Evolutionary conservation across 257 asterid species (phyloP).

Genomic region (Marsdenia floribunda): DNA sequence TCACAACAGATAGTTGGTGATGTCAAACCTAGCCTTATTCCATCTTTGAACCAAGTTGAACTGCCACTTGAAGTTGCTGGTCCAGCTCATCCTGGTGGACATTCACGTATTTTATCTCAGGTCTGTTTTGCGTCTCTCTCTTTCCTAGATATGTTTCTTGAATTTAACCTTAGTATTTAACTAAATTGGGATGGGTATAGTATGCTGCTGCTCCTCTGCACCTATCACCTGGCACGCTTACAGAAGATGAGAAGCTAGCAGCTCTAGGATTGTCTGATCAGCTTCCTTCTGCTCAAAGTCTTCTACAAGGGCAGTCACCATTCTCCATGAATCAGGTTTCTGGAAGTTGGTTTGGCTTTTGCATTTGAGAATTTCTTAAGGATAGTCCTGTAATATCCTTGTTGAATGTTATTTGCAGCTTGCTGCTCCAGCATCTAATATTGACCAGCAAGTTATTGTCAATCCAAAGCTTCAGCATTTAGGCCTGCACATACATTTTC

Average conservation of each 20-base stretch:
- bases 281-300: constrained; percentile 66
- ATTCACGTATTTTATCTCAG: constrained; percentile 63
- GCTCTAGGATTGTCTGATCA: constrained; percentile 76
- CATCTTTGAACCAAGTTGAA: constrained; percentile 69
- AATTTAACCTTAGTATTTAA: not conserved
- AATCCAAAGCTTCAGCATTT: constrained; percentile 64
- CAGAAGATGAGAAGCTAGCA: constrained; percentile 75
- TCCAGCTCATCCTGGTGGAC: constrained; percentile 60
- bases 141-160: not conserved
- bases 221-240: constrained; percentile 57
- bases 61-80: constrained; percentile 55
- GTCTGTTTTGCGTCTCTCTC: constrained; percentile 31
- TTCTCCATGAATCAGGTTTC: constrained; percentile 75
- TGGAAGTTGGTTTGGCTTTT: constrained; percentile 10
- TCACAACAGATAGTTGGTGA: constrained; percentile 63
- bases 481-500: constrained; percentile 78
- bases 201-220: constrained; percentile 61
- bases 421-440: constrained; percentile 66
- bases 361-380: constrained; percentile 1
- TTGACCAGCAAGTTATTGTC: constrained; percentile 85
- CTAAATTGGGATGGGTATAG: constrained; percentile 37
- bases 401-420: constrained; percentile 41
- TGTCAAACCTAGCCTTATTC: constrained; percentile 57
- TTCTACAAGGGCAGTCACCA: constrained; percentile 61
- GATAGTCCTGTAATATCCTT: constrained; percentile 8